Base-by-base conservation (phyloP, 495 filamentous ascomycete species). In the Aspergillus homomorphus region DNA sequence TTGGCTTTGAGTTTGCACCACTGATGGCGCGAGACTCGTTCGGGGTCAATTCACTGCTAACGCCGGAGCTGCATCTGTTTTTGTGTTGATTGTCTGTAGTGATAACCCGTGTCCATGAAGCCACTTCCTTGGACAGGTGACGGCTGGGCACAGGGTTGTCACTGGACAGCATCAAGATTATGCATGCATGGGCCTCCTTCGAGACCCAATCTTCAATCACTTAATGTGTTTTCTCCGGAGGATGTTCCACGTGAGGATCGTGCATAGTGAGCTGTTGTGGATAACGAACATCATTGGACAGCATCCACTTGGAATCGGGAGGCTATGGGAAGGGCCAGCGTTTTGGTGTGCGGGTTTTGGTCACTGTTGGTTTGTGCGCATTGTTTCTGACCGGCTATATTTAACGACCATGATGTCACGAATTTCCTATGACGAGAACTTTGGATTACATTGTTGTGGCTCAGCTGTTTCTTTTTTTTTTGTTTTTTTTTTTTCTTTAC, bases 401-500 rank as follows among this genome's bases (percentile, higher is more conserved):
- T 65, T 73, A 67, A 77, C 66, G 76, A 77, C 76, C 67, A 77
- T 72, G 74, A 79, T 73, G 70, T 68, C 59, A 79, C 76, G 76
- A 79, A 79, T 77, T 68, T 77, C 64, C 62, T 77, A 57, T 57
- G 21, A 66, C 44, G 57, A 66, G 55, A 64, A 54, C 48, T 59
- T 53, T 51, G 33, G 33, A 38, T 54, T 66, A 63, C 62, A 66
- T 42, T 62, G 61, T 59, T 66, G 57, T 66, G 60, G 50, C 53
- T 38, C 33, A 38, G 6, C 12, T 12, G 2, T 38, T 38, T 12
- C 12, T 38, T 38, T 14, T 65, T 62, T 51, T n/a, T 48, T 22
- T 22, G 12, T 23, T 48, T 65, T 59, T 45, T 51, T 48, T 14
- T 14, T 14, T 44, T 44, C 12, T 43, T 54, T 28, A n/a, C n/a